Conservation (phyloP, 208 protist species). For the Trypanosoma vivax region DNA sequence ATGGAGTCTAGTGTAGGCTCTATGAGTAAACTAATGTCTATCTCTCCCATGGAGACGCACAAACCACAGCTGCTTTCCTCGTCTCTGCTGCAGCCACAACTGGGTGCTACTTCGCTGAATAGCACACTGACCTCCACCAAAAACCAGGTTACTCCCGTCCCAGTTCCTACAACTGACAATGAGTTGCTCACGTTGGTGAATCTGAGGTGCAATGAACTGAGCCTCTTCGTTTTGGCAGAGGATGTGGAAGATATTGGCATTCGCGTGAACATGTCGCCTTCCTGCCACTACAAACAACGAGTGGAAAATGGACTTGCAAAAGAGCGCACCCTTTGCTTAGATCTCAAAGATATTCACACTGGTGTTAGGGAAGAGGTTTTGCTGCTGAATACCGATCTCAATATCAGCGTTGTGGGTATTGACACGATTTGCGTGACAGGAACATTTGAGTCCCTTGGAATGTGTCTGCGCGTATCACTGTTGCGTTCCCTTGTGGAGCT, state of each 20-base stretch:
- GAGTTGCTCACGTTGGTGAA: slow-evolving; percentile 23
- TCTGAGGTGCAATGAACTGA: slow-evolving; percentile 34
- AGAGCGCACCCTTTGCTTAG: slow-evolving; percentile 31
- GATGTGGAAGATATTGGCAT: slow-evolving; percentile 47
- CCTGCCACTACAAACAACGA: slow-evolving; percentile 33
- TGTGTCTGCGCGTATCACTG: slow-evolving; percentile 52
- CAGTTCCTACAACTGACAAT: slow-evolving; percentile 5
- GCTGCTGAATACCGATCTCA: slow-evolving; percentile 55
- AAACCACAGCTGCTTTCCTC: not conserved
- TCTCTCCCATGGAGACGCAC: not conserved
- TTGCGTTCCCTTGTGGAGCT: slow-evolving; percentile 64
- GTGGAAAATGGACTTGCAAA: slow-evolving; percentile 35
- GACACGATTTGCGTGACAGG: slow-evolving; percentile 49
- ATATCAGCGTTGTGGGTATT: slow-evolving; percentile 46
- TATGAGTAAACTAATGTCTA: not conserved
- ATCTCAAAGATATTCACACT: slow-evolving; percentile 51
- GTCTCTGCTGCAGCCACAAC: slow-evolving; percentile 19
- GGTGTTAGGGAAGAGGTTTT: slow-evolving; percentile 46
- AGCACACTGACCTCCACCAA: not conserved
- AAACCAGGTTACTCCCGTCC: not conserved
- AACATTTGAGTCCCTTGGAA: slow-evolving; percentile 43
- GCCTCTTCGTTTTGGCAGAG: slow-evolving; percentile 55
- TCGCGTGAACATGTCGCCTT: slow-evolving; percentile 37
- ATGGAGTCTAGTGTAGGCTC: slow-evolving; percentile 12
- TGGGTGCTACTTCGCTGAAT: not conserved